Evolutionary conservation across 805 yeast species (phyloP), one percentile per base, ranked within the genome.

Genomic region (Schwanniomyces sp.): DNA sequence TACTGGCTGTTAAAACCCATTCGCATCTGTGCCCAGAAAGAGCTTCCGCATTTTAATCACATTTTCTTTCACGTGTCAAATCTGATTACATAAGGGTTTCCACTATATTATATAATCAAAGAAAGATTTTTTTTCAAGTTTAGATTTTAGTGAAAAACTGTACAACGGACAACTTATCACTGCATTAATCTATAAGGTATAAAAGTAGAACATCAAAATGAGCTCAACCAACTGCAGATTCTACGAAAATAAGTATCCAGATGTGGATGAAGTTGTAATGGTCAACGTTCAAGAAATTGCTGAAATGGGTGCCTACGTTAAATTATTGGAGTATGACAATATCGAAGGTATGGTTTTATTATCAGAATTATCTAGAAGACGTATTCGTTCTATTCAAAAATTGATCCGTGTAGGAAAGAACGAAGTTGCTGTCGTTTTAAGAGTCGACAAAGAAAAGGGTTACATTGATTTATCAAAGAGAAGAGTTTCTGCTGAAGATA

Each of bases 231-330:
- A 88, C 69, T 91, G 97, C 78, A 86, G 99, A 76, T 94, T 87
- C 74, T 94, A 94, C 70, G 99, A 92, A 74, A 94, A 91, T 82
- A 92, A 91, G 72, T 94, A 85, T 77, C 99, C 99, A 51, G 99
- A 94, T 73, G 96, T 94, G 63, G 99, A 94, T 59, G 99, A 94
- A 69, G 96, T 94, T 58, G 98, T 94, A 55, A 92, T 94, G 96
- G 99, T 94, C 66, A 94, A 94, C 72, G 99, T 94, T 58, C 96
- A 88, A 70, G 95, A 88, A 69, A 94, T 94, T 60, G 99, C 98
- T 57, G 99, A 94, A 71, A 94, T 94, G 99, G 99, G 99, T 50
- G 99, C 99, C 11, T 94, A 94, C 69, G 96, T 94, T 55, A 92
- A 91, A 70, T 79, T 94, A 55, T 80, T 94, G 55, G 99, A 94